Evolutionary conservation across 768 basidiomycete species (phyloP), one percentile per base, ranked within the genome.

Genomic region (Mycena maculata): DNA sequence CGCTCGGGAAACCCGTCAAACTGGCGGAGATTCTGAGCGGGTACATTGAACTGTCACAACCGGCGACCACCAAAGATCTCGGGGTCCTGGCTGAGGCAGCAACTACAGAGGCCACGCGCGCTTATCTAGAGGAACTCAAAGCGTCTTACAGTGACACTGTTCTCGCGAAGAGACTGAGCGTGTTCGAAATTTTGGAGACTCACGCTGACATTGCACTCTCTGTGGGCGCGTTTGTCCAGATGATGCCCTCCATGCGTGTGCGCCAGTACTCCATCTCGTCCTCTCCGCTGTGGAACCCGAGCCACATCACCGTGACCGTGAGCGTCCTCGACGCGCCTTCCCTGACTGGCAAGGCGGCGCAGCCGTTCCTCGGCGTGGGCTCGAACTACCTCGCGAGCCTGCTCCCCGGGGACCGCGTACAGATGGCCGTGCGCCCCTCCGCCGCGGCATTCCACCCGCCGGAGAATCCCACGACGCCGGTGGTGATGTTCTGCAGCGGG

Each of bases 191-290:
- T 48, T 74, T 86, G 30, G 83, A 84, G 56, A 69, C 67, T 38
- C 75, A 81, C 66, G 69, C 77, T 1, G 64, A 78, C 58, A 75
- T 86, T 62, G 63, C 77, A 30, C 73, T 85, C 23, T 66, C 79
- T 18, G 76, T 85, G 33, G 71, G 73, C 13, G 73, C 76, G 4
- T 85, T 80, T 76, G 71, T 86, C 31, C 73, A 74, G 22, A 76
- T 83, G 72, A 78, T 85, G 11, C 84, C 83, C 11, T 71, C 83
- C 3, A 85, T 85, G 81, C 82, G 83, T 39, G 76, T 84, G 55
- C 76, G 85, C 25, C 84, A 85, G 73, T 85, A 86, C 75, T 85
- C 84, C 3, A 85, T 85, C 67, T 85, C 85, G 0, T 84, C 83
- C 1, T 84, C 83, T 2, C 84, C 84, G 4, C 75, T 86, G 10